Base-by-base conservation (phyloP, 768 basidiomycete species). In the Russula lepida region DNA sequence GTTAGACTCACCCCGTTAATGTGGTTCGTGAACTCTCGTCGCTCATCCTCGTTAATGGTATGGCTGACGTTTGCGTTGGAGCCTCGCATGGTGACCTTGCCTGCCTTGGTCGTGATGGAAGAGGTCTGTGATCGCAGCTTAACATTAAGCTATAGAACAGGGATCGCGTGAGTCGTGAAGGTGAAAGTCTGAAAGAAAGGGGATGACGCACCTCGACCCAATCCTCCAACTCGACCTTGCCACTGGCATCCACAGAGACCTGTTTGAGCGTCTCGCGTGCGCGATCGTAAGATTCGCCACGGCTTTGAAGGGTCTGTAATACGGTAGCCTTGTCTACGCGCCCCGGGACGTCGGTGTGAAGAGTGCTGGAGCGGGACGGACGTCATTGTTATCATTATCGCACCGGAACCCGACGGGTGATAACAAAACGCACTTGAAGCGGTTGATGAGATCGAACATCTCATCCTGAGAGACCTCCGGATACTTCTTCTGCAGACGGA, bases 31-130 rank as follows among this genome's bases (percentile, higher is more conserved):
- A 98, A 98, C 71, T 95, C 94, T 23, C 82, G 78, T 56, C 92
- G 81, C 71, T 98, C 95, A 71, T 98, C 95, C 73, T 98, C 92
- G 76, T 97, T 97, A 74, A 98, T 88, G 35, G 95, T 95, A 76
- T 98, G 95, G 74, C 89, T 92, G 64, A 92, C 91, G 74, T 95
- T 97, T 55, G 91, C 89, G 67, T 92, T 97, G 4, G 93, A 92
- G 59, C 95, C 95, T 71, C 92, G 85, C 25, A 98, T 92, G 1
- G 91, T 92, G 62, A 98, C 92, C 71, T 93, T 95, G 17, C 95
- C 95, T 21, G 85, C 86, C 68, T 82, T 86, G 11, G 84, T 85
- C 8, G 80, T 62, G 60, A 62, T 56, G 57, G 74, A 66, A 71
- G 74, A 70, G 53, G 78, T 62, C 61, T 57, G 69, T 83, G 78